phyloP scores from a whole-genome alignment of 352 stramenopile species.

The Phytophthora fragariae region DNA sequence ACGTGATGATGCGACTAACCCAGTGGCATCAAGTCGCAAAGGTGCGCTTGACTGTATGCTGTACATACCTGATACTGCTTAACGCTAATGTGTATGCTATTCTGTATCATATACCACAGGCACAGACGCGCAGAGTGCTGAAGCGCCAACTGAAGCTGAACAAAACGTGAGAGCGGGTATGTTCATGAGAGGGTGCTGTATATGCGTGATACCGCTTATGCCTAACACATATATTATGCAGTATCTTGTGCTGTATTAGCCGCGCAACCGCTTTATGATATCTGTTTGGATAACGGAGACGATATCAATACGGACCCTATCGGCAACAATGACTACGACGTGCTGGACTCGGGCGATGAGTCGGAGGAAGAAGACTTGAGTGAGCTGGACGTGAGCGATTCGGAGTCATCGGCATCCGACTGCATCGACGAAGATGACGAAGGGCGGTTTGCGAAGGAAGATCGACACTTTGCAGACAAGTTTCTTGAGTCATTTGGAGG shows the following conservation, averaged over 20 bases:
- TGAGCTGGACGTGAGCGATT: conserved; percentile 7
- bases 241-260: neutral
- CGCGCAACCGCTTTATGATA: neutral
- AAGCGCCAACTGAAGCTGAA: neutral
- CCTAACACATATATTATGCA: neutral
- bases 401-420: neutral
- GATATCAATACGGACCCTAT: neutral
- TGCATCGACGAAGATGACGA: conserved; percentile 9
- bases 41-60: too few relatives aligned
- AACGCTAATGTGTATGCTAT: neutral
- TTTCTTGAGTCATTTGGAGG: conserved; percentile 5
- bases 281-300: neutral
- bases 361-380: conserved; percentile 6
- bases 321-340: neutral
- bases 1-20: too few relatives aligned
- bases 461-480: conserved; percentile 9
- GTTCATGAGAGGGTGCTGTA: neutral
- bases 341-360: conserved; percentile 3
- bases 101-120: neutral
- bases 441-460: conserved; percentile 5
- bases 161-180: neutral
- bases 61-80: neutral
- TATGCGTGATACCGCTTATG: neutral
- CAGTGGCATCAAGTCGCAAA: too few relatives aligned
- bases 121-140: neutral